These are phyloP conservation scores for Pholiota conissans DNA, from an alignment of 768 basidiomycete species.

Conservation along the genomic window DNA sequence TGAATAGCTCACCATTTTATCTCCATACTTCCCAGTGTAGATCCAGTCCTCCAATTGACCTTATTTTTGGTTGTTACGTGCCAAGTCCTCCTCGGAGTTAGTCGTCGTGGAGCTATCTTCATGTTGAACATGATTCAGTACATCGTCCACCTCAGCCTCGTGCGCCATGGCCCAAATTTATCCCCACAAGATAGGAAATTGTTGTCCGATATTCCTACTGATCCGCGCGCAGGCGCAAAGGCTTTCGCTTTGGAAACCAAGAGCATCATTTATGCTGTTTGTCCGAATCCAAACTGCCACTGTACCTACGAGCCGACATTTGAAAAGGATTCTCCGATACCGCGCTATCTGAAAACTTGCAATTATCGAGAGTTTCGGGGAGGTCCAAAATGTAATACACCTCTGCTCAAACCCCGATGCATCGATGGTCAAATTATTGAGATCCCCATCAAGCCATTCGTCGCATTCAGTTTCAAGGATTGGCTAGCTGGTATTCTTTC, in stretches of 20 bases:
- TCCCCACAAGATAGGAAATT: conserved; percentile 9
- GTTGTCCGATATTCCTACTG: conserved; percentile 10
- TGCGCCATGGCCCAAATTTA: conserved; percentile 4
- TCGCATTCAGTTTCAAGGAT: conserved; percentile 19
- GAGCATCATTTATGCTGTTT: conserved; percentile 8
- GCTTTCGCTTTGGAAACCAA: conserved; percentile 8
- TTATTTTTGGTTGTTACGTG: conserved; percentile 11
- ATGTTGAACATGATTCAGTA: conserved; percentile 12
- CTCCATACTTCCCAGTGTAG: neutral
- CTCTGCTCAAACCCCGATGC: neutral
- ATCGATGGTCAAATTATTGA: neutral
- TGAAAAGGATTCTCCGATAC: conserved; percentile 4
- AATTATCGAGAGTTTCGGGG: neutral
- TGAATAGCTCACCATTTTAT: conserved; percentile 8
- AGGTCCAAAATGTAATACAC: neutral
- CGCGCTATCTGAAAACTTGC: conserved; percentile 2
- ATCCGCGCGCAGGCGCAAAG: conserved; percentile 3
- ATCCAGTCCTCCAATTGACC: conserved; percentile 10
- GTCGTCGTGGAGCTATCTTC: conserved; percentile 12
- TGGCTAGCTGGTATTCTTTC: conserved; percentile 28
- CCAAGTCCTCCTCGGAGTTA: conserved; percentile 10
- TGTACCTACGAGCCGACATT: conserved; percentile 2
- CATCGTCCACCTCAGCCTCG: conserved; percentile 12
- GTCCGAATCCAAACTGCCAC: conserved; percentile 9
- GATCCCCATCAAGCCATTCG: conserved; percentile 20